Conservation (phyloP, 192 early-diverging fungal genomes). For the Coemansia sp. region DNA sequence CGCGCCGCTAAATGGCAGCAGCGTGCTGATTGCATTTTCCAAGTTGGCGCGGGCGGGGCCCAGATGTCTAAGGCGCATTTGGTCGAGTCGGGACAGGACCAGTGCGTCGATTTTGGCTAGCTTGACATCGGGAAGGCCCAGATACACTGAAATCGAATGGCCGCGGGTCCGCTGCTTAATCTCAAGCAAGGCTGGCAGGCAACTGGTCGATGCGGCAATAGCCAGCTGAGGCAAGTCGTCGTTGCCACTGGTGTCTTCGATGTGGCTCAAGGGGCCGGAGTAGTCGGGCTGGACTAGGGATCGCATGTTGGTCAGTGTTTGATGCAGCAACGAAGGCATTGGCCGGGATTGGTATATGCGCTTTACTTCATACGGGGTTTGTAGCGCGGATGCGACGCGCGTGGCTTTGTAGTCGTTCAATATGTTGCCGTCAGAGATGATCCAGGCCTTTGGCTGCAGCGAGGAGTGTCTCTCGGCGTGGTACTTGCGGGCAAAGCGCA, state of each 20-base stretch:
- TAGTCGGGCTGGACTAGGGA: neutral
- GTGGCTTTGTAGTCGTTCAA: conserved; percentile 15
- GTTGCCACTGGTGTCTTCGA: conserved; percentile 1
- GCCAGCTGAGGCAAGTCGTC: conserved; percentile 31
- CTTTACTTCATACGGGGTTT: conserved; percentile 23
- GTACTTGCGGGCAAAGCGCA: conserved; percentile 5
- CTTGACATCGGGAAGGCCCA: conserved; percentile 33
- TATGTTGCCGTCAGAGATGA: conserved; percentile 24
- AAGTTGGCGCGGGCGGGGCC: conserved; percentile 49
- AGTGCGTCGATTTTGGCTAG: conserved; percentile 37
- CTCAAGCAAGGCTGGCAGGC: conserved; percentile 41
- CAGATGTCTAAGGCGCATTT: conserved; percentile 37
- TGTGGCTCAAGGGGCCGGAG: conserved; percentile 5
- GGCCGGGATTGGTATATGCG: neutral
- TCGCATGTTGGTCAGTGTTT: neutral
- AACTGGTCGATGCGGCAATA: conserved; percentile 29
- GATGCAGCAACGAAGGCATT: conserved; percentile 1
- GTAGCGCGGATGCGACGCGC: conserved; percentile 26
- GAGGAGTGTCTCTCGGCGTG: conserved; percentile 42
- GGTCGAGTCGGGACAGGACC: conserved; percentile 41
- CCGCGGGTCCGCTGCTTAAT: conserved; percentile 11
- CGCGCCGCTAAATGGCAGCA: conserved; percentile 44
- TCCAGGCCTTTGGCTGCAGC: conserved; percentile 39
- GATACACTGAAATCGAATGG: conserved; percentile 23
- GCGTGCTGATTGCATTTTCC: conserved; percentile 37